Evolutionary conservation across 345 rosid genomes (phyloP).

Genomic region (Lepidium sativum): DNA sequence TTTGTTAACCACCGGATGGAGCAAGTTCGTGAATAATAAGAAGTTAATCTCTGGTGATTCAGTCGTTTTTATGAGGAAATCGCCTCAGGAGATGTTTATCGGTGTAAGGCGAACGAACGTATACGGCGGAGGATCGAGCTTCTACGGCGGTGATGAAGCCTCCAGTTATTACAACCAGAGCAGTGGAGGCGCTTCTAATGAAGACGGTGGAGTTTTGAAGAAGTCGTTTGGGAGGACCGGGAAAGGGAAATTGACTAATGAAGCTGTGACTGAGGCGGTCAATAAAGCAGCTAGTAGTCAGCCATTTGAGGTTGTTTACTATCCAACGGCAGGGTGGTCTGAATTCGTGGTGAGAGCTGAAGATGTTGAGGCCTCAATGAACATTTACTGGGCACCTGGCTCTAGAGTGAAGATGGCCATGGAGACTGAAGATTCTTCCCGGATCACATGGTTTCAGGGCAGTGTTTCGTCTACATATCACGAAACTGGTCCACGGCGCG

Average conservation of each 20-base stretch:
- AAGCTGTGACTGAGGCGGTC: slow-evolving; percentile 46
- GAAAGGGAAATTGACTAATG: slow-evolving; percentile 38
- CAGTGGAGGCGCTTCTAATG: background rate
- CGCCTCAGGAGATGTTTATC: slow-evolving; percentile 43
- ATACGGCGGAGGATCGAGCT: background rate
- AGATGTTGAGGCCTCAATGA: slow-evolving; percentile 57
- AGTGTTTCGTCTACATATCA: slow-evolving; percentile 36
- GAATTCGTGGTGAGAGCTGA: slow-evolving; percentile 78
- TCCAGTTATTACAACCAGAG: slow-evolving; percentile 37
- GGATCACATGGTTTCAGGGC: slow-evolving; percentile 77
- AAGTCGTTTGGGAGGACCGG: slow-evolving; percentile 31
- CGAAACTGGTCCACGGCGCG: slow-evolving; percentile 47
- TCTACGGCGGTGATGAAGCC: slow-evolving; percentile 19
- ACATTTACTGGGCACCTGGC: slow-evolving; percentile 46
- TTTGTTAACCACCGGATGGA: slow-evolving; percentile 90
- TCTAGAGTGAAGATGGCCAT: slow-evolving; percentile 72
- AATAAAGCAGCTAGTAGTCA: slow-evolving; percentile 46
- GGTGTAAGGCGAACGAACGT: slow-evolving; percentile 85
- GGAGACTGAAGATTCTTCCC: slow-evolving; percentile 74
- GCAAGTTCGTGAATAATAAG: slow-evolving; percentile 83
- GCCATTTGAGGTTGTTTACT: slow-evolving; percentile 72
- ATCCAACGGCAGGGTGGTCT: slow-evolving; percentile 60
- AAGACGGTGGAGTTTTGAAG: slow-evolving; percentile 12
- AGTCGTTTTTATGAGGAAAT: slow-evolving; percentile 70
- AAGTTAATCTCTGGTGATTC: slow-evolving; percentile 87